These are phyloP conservation scores for Aspergillus sp. DNA, from an alignment of 2,329 filamentous ascomycete genomes.

Conservation along the genomic window DNA sequence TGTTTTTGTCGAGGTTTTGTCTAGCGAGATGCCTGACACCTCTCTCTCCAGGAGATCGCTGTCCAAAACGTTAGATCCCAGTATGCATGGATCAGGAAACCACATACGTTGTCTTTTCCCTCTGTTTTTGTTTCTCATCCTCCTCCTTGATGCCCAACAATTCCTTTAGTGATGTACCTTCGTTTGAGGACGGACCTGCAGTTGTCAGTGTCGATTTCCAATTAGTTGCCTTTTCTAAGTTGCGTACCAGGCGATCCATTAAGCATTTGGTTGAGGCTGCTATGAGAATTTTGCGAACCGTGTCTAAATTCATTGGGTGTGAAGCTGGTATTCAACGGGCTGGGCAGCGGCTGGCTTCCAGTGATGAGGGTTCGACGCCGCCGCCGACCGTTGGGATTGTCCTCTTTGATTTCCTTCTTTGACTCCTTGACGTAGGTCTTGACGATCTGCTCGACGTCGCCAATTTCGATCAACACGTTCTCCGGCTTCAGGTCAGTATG, in stretches of 20 bases:
- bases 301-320: constrained; percentile 63
- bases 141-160: constrained; percentile 50
- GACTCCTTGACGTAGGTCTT: constrained; percentile 80
- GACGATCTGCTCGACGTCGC: constrained; percentile 97
- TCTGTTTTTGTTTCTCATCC: constrained; percentile 68
- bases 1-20: constrained; percentile 56
- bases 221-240: constrained; percentile 35
- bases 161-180: constrained; percentile 45
- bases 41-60: constrained; percentile 88
- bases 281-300: constrained; percentile 60
- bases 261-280: constrained; percentile 79
- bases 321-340: constrained; percentile 88
- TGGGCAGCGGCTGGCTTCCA: constrained; percentile 91
- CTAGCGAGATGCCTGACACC: constrained; percentile 89
- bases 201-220: constrained; percentile 22
- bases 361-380: constrained; percentile 91
- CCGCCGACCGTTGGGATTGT: constrained; percentile 85
- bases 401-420: constrained; percentile 72
- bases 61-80: constrained; percentile 8
- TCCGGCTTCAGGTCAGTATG: constrained; percentile 97
- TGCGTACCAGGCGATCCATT: constrained; percentile 63
- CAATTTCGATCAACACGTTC: constrained; percentile 97
- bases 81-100: background rate
- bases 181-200: constrained; percentile 28
- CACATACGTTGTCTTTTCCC: constrained; percentile 92